phyloP scores from a whole-genome alignment of 495 filamentous ascomycete genomes.

The Gamarada debralockiae region DNA sequence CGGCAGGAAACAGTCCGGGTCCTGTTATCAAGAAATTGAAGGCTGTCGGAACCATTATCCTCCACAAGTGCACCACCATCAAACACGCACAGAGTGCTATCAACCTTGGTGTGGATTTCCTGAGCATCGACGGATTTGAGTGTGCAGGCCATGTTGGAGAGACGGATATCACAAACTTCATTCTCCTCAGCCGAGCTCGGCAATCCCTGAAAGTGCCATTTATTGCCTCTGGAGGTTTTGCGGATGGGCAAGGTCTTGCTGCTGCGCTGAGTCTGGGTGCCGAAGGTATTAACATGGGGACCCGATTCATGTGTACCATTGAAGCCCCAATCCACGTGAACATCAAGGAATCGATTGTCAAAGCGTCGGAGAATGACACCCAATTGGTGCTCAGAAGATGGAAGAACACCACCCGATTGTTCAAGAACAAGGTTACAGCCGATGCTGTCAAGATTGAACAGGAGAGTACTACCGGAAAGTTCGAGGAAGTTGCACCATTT shows the following conservation, averaged over 20 bases:
- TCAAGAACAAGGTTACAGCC: slow-evolving; percentile 80
- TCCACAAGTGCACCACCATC: slow-evolving; percentile 98
- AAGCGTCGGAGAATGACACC: slow-evolving; percentile 86
- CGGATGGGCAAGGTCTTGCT: slow-evolving; percentile 89
- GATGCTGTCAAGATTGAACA: slow-evolving; percentile 78
- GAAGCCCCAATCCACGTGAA: slow-evolving; percentile 91
- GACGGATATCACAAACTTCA: slow-evolving; percentile 96
- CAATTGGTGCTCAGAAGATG: slow-evolving; percentile 84
- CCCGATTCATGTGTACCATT: slow-evolving; percentile 88
- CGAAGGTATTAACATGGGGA: slow-evolving; percentile 96
- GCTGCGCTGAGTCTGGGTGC: slow-evolving; percentile 89
- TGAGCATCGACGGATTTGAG: slow-evolving; percentile 96
- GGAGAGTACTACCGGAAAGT: slow-evolving; percentile 83
- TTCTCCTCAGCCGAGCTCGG: slow-evolving; percentile 79
- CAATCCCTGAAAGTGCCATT: slow-evolving; percentile 86
- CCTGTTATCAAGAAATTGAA: slow-evolving; percentile 90
- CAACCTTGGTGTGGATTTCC: slow-evolving; percentile 93
- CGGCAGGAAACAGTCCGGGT: slow-evolving; percentile 90
- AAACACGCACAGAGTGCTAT: slow-evolving; percentile 87
- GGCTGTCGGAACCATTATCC: slow-evolving; percentile 66
- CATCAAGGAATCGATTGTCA: slow-evolving; percentile 89
- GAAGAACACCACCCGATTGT: slow-evolving; percentile 89
- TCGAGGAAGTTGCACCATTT: slow-evolving; percentile 82
- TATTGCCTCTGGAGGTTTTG: slow-evolving; percentile 93
- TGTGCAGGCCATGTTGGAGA: slow-evolving; percentile 97